Base-by-base conservation (phyloP, 305 asterid genomes). In the Solanum chacoense region DNA sequence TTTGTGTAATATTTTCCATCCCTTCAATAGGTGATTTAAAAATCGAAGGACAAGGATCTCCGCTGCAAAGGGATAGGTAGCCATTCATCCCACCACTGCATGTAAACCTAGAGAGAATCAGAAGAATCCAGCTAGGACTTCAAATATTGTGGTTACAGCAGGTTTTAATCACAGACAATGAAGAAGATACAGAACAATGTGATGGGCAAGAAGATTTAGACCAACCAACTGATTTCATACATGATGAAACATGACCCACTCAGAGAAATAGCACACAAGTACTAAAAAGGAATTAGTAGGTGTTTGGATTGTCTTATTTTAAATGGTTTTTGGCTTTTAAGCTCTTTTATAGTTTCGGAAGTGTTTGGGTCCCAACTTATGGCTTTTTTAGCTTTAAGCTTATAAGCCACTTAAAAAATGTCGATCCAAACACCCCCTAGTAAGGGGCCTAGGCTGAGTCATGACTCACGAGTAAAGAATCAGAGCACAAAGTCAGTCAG, bases 1-100 rank as follows among this genome's bases (percentile, higher is more conserved):
- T 97, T 92, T 94, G 93, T 95, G 93, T 91, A 73, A 97, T 90
- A 90, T 97, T 98, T 90, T 96, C 98, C 99, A 96, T 79, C 86
- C 96, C 99, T 84, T 86, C 91, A 89, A 97, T 93, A 71, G 99
- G 99, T 91, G 99, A 96, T 92, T 95, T 93, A 90, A 97, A 97
- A 90, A 95, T 93, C 28, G 98, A 95, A 90, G 99, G 99, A 91
- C 99, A 96, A 38, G 99, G 98, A 92, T 97, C 99, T 86, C 99
- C 99, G 31, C 91, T 85, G 63, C 99, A 97, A 71, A 95, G 98
- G 85, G 99, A 96, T 86, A 97, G 89, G 94, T 94, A 97, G 42
- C 99, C 99, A 8, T 97, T 96, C 99, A 97, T 97, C 89, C 99
- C 99, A 92, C 98, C 99, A 92, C 99, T 96, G 97, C 97, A 95